Evolutionary conservation across 257 asterid genomes (phyloP).

Genomic region (Sherardia arvensis): DNA sequence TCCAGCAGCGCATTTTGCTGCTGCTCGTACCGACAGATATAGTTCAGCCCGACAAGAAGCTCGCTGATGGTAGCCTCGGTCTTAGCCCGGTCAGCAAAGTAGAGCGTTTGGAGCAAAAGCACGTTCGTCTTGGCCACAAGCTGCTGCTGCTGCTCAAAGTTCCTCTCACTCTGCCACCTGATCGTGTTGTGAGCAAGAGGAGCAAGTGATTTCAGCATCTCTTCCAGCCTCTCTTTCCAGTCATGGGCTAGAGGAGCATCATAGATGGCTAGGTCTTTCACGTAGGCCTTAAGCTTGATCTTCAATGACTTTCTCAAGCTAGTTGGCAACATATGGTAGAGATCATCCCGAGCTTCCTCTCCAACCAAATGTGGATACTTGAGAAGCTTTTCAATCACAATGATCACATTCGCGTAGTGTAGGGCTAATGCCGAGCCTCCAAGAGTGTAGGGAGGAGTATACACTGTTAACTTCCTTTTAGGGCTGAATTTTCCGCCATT

Average conservation of each 20-base stretch:
- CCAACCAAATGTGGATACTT: conserved; percentile 86
- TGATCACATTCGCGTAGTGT: conserved; percentile 81
- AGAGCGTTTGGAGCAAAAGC: conserved; percentile 72
- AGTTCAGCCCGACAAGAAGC: conserved; percentile 72
- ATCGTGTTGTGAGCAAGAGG: conserved; percentile 91
- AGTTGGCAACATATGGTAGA: conserved; percentile 87
- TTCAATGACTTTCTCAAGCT: conserved; percentile 62
- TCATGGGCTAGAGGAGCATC: conserved; percentile 84
- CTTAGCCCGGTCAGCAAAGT: conserved; percentile 69
- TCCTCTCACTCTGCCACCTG: conserved; percentile 89
- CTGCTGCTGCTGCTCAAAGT: conserved; percentile 84
- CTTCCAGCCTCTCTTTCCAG: conserved; percentile 67
- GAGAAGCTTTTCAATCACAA: conserved; percentile 67
- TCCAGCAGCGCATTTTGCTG: conserved; percentile 86
- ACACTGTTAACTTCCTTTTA: conserved; percentile 30
- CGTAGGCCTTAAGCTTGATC: conserved; percentile 43
- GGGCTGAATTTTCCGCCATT: conserved; percentile 26
- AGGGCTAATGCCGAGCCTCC: conserved; percentile 88
- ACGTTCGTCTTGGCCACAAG: conserved; percentile 64
- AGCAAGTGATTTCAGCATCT: conserved; percentile 54
- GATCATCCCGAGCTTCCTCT: conserved; percentile 83
- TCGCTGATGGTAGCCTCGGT: conserved; percentile 68
- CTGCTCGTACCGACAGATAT: conserved; percentile 82
- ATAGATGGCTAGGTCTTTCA: conserved; percentile 53
- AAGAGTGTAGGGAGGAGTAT: conserved; percentile 53